phyloP scores from a whole-genome alignment of 768 basidiomycete genomes.

The Agrocybe praecox region DNA sequence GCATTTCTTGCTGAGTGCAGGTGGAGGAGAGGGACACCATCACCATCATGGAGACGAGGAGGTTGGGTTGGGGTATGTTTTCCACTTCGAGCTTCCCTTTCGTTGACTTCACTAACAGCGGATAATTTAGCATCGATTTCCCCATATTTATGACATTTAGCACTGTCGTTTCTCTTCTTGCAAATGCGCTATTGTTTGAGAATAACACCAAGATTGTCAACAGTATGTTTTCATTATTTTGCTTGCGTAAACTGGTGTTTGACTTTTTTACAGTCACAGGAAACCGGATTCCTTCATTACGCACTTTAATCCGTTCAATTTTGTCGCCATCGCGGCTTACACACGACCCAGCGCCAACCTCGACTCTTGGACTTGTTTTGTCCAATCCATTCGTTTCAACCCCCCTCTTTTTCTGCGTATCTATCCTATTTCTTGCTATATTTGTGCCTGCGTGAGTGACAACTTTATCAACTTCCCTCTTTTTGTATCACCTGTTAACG shows the following conservation, averaged over 20 bases:
- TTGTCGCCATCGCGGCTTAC: conserved; percentile 35
- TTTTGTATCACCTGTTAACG: neutral
- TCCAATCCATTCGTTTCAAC: conserved; percentile 78
- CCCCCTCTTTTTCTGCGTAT: conserved; percentile 59
- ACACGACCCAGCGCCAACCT: conserved; percentile 35
- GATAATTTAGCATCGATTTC: conserved; percentile 59
- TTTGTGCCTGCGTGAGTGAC: conserved; percentile 58
- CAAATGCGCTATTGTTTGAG: conserved; percentile 57
- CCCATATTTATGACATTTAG: conserved; percentile 59
- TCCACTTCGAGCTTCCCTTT: neutral
- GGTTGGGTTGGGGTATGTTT: conserved; percentile 41
- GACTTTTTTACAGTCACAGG: conserved; percentile 49
- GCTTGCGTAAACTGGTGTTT: neutral
- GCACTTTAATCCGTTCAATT: conserved; percentile 48
- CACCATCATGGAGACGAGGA: conserved; percentile 60
- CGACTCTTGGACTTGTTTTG: conserved; percentile 42
- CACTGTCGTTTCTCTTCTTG: conserved; percentile 57
- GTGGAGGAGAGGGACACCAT: conserved; percentile 59
- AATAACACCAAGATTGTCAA: conserved; percentile 69
- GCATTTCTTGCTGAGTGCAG: conserved; percentile 77
- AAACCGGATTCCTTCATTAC: conserved; percentile 60
- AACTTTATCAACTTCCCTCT: neutral
- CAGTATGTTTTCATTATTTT: conserved; percentile 42
- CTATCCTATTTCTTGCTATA: conserved; percentile 55
- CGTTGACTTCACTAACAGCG: neutral